These are phyloP conservation scores for Mallotus japonicus DNA, from an alignment of 441 rosid genomes.

Conservation along the genomic window DNA sequence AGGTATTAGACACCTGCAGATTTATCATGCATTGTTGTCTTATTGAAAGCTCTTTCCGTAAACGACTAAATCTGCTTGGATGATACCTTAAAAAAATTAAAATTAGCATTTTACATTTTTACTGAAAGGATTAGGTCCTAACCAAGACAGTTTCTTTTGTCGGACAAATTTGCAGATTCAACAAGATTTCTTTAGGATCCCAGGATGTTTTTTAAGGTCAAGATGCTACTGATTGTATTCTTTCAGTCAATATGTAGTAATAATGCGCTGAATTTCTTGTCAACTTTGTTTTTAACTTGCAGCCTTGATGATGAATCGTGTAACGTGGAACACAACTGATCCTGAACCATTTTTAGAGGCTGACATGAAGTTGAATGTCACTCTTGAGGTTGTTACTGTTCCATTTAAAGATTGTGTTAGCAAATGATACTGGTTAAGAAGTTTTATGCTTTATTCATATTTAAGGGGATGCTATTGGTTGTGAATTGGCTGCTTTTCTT, in stretches of 20 bases:
- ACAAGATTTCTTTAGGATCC: not conserved
- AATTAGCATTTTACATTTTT: not conserved
- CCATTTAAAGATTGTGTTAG: not conserved
- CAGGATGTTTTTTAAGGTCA: not conserved
- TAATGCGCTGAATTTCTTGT: conserved; percentile 8
- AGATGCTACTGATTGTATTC: conserved; percentile 1
- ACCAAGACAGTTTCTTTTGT: conserved; percentile 9
- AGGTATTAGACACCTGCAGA: not conserved
- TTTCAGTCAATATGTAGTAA: conserved; percentile 14
- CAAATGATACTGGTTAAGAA: not conserved
- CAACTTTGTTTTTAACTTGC: conserved; percentile 26
- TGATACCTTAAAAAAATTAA: not conserved
- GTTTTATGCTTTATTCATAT: not conserved
- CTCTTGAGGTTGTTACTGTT: conserved; percentile 58
- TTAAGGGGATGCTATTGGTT: not conserved
- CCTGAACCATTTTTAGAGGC: conserved; percentile 68
- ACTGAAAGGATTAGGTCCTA: not conserved
- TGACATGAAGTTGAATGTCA: conserved; percentile 57
- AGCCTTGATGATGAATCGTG: conserved; percentile 67
- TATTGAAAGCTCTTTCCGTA: no score
- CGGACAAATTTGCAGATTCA: conserved; percentile 4
- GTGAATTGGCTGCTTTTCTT: not conserved
- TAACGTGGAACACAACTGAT: conserved; percentile 61
- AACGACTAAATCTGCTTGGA: not conserved
- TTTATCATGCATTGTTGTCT: conserved; percentile 1